Percentiles rank a stretch among this genome's conserved stretches.
Conservation (phyloP, 345 rosid genomes). For the Aethionema arabicum region DNA sequence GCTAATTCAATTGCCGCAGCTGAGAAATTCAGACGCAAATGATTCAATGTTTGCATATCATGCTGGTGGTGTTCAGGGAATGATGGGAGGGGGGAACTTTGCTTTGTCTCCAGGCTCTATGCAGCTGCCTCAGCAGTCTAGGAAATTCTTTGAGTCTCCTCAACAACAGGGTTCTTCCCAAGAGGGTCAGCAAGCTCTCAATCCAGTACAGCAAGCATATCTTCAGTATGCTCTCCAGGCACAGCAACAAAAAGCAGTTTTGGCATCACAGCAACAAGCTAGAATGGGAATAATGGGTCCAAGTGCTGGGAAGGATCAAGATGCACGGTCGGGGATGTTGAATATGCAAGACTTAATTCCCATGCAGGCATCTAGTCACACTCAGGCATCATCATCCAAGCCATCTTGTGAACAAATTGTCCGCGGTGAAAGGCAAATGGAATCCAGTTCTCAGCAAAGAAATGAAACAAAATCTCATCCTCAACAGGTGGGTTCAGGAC, state of each 20-base stretch:
- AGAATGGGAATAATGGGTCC: conserved; percentile 64
- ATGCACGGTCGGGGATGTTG: conserved; percentile 54
- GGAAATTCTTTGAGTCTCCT: conserved; percentile 73
- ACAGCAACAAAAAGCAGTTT: conserved; percentile 66
- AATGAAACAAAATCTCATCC: conserved; percentile 53
- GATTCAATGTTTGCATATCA: conserved; percentile 78
- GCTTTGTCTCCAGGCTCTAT: conserved; percentile 65
- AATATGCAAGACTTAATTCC: conserved; percentile 83
- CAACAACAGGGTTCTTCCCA: conserved; percentile 58
- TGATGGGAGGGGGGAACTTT: conserved; percentile 64
- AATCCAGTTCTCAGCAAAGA: conserved; percentile 63
- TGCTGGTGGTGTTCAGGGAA: conserved; percentile 66
- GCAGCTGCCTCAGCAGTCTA: conserved; percentile 79
- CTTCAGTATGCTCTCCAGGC: conserved; percentile 72
- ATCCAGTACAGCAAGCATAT: conserved; percentile 85
- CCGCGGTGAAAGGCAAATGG: conserved; percentile 66
- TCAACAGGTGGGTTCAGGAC: conserved; percentile 57
- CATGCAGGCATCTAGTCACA: conserved; percentile 68
- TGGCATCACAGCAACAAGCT: conserved; percentile 66
- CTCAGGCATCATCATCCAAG: conserved; percentile 83
- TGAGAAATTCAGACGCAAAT: conserved; percentile 70
- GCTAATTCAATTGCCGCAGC: conserved; percentile 55
- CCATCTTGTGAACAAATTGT: conserved; percentile 60
- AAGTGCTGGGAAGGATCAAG: conserved; percentile 64
- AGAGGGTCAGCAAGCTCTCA: conserved; percentile 71